Base-by-base conservation (phyloP, 306 rosid genomes). In the Sicyos edulis region DNA sequence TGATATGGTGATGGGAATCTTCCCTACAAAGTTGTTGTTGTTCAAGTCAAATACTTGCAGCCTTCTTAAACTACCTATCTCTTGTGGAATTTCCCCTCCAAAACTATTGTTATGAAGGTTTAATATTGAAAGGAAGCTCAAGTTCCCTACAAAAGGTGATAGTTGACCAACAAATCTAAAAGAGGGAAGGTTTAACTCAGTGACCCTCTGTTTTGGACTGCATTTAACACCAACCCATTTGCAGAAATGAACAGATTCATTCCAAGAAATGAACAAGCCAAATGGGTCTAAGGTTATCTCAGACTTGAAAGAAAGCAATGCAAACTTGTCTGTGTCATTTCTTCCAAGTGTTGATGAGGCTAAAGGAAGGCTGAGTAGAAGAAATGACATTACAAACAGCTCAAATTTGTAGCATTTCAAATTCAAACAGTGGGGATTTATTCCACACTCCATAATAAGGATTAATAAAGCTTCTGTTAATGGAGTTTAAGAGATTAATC, bases 201-300 rank as follows among this genome's bases (percentile, higher is more conserved):
- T 65, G 60, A 82, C 78, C 50, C 85, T 66, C 10, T 11, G 53
- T 34, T 78, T 59, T 51, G 50, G 21, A 7, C 63, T 50, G n/a
- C 82, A 82, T 32, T 50, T 34, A 29, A 81, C 19, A 16, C 82
- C 85, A 5, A 0, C 5, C 85, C 80, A 81, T 10, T 78, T 21
- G 40, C 79, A 82, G 40, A 75, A 45, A 51, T 65, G 82, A 0
- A 17, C 14, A 26, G 80, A 75, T 16, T 65, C 70, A 42, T 82
- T 82, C 80, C 80, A 82, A 8, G 75, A 60, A 22, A 14, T 75
- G 50, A 78, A 58, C 9, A 58, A 13, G 3, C 80, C 73, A 14
- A 57, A 59, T 2, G 47, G 73, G 47, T 78, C 79, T 6, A 20
- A 47, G 13, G 21, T 54, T 14, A 78, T 26, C 15, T 49, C 20